Evolutionary conservation across 2,329 filamentous ascomycete genomes (phyloP), one percentile per base, ranked within the genome.

Genomic region (Thelonectria olida): DNA sequence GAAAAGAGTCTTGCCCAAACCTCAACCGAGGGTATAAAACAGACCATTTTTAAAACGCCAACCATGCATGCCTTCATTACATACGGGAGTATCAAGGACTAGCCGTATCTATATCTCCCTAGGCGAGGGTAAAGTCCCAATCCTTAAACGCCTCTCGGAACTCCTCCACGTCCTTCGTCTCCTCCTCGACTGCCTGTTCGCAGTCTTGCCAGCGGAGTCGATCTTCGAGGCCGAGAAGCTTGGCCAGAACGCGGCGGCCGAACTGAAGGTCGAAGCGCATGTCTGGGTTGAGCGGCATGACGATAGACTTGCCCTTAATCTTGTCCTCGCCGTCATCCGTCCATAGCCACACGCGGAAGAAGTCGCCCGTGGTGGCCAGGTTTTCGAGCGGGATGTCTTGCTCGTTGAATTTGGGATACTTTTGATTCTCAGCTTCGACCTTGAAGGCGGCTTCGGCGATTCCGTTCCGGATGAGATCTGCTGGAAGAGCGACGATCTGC

Each of bases 191-290:
- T 1, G 86, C 86, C 79, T 98, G 94, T 28, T 84, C 85, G 67
- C 92, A 95, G 68, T 97, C 91, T 75, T 89, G 89, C 96, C 96
- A 99, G 67, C 92, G 84, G 53, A 90, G 80, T n/a, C 96, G 84
- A 44, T 87, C 81, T 75, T 97, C 92, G 45, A 98, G 79, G 3
- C 88, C 87, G 51, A 99, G 82, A 52, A 99, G 81, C 78, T 97
- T 97, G 1, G 93, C 95, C 75, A 98, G 81, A 4, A 97, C 96
- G 44, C 89, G 88, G 39, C 96, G 85, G 4, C 92, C 93, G 72
- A 97, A 98, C 74, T 98, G 95, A 45, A 97, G 79, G 73, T 97
- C 93, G 74, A 99, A 98, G 13, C 90, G 87, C 65, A 91, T 86
- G 17, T 87, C 88, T 23, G 88, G 81, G 61, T 89, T 86, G 8